These are phyloP conservation scores for Cercospora brassicicola DNA, from an alignment of 2,329 filamentous ascomycete species.

Conservation along the genomic window DNA sequence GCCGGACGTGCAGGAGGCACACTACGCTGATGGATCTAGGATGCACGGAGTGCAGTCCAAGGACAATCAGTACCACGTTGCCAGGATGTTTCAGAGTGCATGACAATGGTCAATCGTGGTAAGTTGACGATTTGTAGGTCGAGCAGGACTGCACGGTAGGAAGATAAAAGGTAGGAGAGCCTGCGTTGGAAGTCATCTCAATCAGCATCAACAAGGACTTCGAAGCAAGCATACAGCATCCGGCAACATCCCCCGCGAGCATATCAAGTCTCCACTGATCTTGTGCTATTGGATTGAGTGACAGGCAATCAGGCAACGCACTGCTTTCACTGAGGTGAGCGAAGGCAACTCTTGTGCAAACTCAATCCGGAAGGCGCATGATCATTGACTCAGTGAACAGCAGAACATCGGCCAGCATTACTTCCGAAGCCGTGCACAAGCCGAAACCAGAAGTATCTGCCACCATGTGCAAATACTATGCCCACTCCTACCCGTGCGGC, in stretches of 20 bases:
- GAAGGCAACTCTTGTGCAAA: background rate
- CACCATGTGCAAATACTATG: slow-evolving; percentile 51
- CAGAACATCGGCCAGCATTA: background rate
- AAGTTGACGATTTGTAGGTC: background rate
- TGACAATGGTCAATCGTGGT: slow-evolving; percentile 11
- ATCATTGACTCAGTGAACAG: background rate
- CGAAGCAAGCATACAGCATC: background rate
- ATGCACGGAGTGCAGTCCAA: slow-evolving; percentile 5
- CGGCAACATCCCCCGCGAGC: background rate
- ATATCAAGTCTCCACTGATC: background rate
- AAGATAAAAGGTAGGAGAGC: slow-evolving; percentile 4
- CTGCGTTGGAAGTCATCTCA: background rate
- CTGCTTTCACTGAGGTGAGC: background rate
- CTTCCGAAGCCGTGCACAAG: background rate
- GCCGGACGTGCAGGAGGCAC: background rate
- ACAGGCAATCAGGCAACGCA: background rate
- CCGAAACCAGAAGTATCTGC: background rate
- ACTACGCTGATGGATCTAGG: slow-evolving; percentile 13
- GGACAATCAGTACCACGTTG: slow-evolving; percentile 27
- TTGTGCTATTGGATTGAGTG: background rate
- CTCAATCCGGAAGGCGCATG: background rate
- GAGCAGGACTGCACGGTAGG: background rate
- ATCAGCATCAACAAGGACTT: background rate
- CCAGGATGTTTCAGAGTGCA: slow-evolving; percentile 17
- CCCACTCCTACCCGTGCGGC: slow-evolving; percentile 49